Conservation (phyloP, 2,329 filamentous ascomycete species). For the Ascochyta fabae region DNA sequence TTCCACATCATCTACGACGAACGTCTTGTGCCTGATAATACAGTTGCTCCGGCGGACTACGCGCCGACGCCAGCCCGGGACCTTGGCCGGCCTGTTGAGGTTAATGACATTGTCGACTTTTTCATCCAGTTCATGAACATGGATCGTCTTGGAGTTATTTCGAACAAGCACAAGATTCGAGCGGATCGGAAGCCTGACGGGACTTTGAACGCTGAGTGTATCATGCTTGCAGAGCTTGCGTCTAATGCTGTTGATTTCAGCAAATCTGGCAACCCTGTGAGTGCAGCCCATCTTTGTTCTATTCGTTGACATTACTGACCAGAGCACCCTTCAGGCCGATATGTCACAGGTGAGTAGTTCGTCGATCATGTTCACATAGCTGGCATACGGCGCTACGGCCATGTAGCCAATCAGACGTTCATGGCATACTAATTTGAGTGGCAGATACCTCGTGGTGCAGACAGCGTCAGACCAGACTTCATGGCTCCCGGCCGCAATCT, state of each 20-base stretch:
- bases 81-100: slow-evolving; percentile 66
- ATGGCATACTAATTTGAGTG: not conserved
- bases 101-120: slow-evolving; percentile 76
- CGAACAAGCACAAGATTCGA: slow-evolving; percentile 50
- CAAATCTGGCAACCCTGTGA: slow-evolving; percentile 34
- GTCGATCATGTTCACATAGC: not conserved
- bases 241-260: slow-evolving; percentile 43
- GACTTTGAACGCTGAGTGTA: slow-evolving; percentile 40
- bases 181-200: slow-evolving; percentile 47
- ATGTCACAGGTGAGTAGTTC: slow-evolving; percentile 4
- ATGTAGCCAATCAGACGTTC: too few species aligned
- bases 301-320: not conserved
- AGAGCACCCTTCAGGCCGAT: slow-evolving; percentile 5
- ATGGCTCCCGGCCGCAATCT: slow-evolving; percentile 57
- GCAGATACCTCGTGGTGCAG: slow-evolving; percentile 23
- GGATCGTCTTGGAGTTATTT: slow-evolving; percentile 53
- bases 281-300: not conserved
- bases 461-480: slow-evolving; percentile 57
- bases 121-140: slow-evolving; percentile 66
- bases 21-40: slow-evolving; percentile 53
- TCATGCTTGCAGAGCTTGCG: slow-evolving; percentile 50
- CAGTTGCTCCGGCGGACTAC: slow-evolving; percentile 72
- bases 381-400: not conserved
- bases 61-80: slow-evolving; percentile 62
- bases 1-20: slow-evolving; percentile 81